A percentile compares a stretch with the other conserved stretches of the same genome.
phyloP scores from a whole-genome alignment of 192 early-diverging fungal genomes.

The Dissophora globulifera region DNA sequence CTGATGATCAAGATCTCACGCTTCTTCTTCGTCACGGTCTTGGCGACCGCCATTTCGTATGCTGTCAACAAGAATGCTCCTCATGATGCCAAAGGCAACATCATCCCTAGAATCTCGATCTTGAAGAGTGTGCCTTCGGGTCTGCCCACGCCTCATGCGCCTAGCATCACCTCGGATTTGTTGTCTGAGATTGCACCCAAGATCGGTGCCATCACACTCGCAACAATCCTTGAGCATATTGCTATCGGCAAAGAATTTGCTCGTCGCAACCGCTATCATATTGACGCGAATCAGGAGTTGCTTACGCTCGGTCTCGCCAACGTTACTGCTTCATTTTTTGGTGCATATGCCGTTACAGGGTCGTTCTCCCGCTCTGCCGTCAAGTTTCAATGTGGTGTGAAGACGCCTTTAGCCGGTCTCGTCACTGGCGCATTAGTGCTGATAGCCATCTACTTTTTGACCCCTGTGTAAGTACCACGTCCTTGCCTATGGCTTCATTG shows the following conservation, averaged over 20 bases:
- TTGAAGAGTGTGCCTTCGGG: constrained; percentile 80
- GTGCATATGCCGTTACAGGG: constrained; percentile 89
- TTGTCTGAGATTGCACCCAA: constrained; percentile 64
- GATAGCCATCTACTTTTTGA: constrained; percentile 82
- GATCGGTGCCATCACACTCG: constrained; percentile 72
- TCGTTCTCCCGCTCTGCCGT: constrained; percentile 95
- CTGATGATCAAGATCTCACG: constrained; percentile 77
- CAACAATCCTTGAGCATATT: constrained; percentile 90
- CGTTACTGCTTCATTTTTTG: constrained; percentile 86
- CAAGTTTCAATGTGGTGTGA: constrained; percentile 88
- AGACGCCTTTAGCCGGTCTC: constrained; percentile 81
- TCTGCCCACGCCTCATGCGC: constrained; percentile 69
- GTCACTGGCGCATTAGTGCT: constrained; percentile 85
- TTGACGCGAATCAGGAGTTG: constrained; percentile 85
- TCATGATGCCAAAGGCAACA: constrained; percentile 14
- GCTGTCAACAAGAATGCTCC: constrained; percentile 62
- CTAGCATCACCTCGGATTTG: constrained; percentile 56
- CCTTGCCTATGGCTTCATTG: background rate
- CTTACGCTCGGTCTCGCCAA: constrained; percentile 90
- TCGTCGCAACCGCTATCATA: constrained; percentile 84
- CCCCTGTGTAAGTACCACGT: constrained; percentile 61
- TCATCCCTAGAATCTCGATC: constrained; percentile 67
- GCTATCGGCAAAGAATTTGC: constrained; percentile 93
- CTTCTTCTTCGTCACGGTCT: constrained; percentile 77
- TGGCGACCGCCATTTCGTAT: constrained; percentile 81